Evolutionary conservation across 2,329 filamentous ascomycete genomes (phyloP).

Genomic region (Ploettnerulaceae sp.): DNA sequence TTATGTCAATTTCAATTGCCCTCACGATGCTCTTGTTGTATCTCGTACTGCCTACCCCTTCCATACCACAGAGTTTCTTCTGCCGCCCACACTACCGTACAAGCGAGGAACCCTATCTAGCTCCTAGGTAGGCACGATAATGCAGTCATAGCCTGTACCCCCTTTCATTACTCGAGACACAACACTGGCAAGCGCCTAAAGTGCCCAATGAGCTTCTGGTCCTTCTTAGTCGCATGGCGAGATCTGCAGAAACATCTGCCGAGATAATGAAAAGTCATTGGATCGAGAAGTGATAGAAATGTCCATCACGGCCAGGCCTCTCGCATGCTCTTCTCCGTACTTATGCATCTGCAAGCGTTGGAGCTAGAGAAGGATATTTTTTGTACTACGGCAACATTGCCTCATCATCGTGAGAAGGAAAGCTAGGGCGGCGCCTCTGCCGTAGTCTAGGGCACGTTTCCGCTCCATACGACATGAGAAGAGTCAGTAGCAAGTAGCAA

Average conservation of each 20-base stretch:
- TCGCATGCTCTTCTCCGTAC: not conserved
- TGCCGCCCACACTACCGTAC: constrained; percentile 1
- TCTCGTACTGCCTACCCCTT: constrained; percentile 13
- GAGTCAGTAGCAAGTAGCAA: not conserved
- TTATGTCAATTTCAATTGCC: too few species aligned
- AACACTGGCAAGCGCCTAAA: constrained; percentile 7
- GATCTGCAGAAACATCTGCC: not conserved
- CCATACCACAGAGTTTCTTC: constrained; percentile 13
- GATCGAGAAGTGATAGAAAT: not conserved
- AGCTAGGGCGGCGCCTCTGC: not conserved
- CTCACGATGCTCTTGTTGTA: constrained; percentile 5
- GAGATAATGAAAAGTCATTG: not conserved
- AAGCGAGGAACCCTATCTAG: constrained; percentile 10
- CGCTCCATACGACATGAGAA: not conserved
- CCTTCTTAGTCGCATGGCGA: not conserved
- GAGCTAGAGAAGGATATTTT: not conserved
- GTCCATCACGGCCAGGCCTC: too few species aligned
- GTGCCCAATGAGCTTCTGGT: constrained; percentile 8
- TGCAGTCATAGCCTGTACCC: constrained; percentile 16
- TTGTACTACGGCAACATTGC: not conserved
- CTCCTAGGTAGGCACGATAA: too few species aligned
- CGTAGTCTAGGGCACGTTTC: constrained; percentile 1
- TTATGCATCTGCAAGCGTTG: not conserved
- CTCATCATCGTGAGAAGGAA: constrained; percentile 8
- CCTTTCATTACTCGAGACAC: not conserved